A percentile compares a stretch with the other conserved stretches of the same genome.
These are phyloP conservation scores for Aspergillus bridgeri DNA, from an alignment of 495 filamentous ascomycete genomes.

Conservation along the genomic window DNA sequence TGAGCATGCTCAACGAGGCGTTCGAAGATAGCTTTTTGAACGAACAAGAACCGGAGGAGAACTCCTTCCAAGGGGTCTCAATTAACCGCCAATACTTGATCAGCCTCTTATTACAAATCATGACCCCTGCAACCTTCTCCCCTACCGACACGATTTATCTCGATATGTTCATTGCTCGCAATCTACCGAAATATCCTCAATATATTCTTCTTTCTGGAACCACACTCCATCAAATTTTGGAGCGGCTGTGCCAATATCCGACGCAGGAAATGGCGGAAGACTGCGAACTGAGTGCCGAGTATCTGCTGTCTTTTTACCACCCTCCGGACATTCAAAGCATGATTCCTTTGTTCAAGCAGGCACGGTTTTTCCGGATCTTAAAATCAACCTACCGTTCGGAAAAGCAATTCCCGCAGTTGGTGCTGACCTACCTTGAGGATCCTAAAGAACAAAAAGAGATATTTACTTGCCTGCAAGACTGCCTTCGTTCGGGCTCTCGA, in stretches of 20 bases:
- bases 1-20: slow-evolving; percentile 94
- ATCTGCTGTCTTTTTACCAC: slow-evolving; percentile 88
- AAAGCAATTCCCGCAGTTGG: slow-evolving; percentile 71
- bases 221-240: slow-evolving; percentile 74
- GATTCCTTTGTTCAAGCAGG: slow-evolving; percentile 72
- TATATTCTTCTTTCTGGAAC: slow-evolving; percentile 88
- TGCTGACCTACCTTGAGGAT: slow-evolving; percentile 85
- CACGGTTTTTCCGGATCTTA: slow-evolving; percentile 87
- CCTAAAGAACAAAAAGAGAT: slow-evolving; percentile 65
- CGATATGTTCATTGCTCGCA: slow-evolving; percentile 96
- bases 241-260: slow-evolving; percentile 81
- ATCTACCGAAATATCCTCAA: slow-evolving; percentile 93
- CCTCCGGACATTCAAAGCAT: slow-evolving; percentile 75
- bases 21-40: slow-evolving; percentile 96
- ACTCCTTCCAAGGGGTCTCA: slow-evolving; percentile 49
- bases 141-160: slow-evolving; percentile 87
- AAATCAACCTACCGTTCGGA: slow-evolving; percentile 84
- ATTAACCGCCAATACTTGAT: slow-evolving; percentile 89
- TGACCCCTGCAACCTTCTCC: slow-evolving; percentile 68
- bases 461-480: slow-evolving; percentile 79
- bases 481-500: slow-evolving; percentile 66
- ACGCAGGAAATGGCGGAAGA: slow-evolving; percentile 80
- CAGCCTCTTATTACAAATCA: slow-evolving; percentile 83
- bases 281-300: slow-evolving; percentile 92
- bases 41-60: slow-evolving; percentile 46